Conservation (phyloP, 2,329 filamentous ascomycete species). For the Colletotrichum plurivorum region DNA sequence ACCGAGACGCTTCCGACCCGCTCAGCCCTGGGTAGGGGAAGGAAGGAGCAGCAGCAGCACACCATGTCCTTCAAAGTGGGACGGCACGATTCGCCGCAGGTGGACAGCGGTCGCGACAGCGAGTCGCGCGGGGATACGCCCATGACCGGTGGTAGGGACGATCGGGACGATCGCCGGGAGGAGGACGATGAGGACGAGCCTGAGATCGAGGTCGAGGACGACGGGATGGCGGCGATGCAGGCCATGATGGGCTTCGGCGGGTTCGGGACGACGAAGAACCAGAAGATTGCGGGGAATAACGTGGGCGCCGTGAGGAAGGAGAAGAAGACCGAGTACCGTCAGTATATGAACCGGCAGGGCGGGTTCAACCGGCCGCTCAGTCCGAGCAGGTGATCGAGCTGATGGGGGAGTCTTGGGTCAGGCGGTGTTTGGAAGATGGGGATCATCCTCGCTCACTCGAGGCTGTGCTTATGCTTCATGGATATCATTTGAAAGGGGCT, state of each 20-base stretch:
- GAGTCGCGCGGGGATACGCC: slow-evolving; percentile 40
- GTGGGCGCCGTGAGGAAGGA: slow-evolving; percentile 87
- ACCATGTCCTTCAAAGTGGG: slow-evolving; percentile 55
- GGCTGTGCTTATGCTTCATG: background rate
- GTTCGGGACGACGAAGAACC: slow-evolving; percentile 90
- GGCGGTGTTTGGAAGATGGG: background rate
- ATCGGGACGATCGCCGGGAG: slow-evolving; percentile 58
- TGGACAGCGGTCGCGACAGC: slow-evolving; percentile 41
- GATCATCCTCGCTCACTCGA: background rate
- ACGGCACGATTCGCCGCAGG: slow-evolving; percentile 46
- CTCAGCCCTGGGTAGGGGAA: slow-evolving; percentile 38
- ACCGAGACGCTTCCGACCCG: slow-evolving; percentile 52
- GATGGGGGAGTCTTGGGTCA: background rate
- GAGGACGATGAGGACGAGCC: slow-evolving; percentile 70
- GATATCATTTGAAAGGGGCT: background rate
- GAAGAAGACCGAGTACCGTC: slow-evolving; percentile 94
- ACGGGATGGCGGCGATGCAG: slow-evolving; percentile 80
- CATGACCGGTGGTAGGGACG: slow-evolving; percentile 36
- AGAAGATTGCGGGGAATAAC: slow-evolving; percentile 90
- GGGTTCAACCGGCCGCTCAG: slow-evolving; percentile 87
- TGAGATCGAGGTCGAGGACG: slow-evolving; percentile 71
- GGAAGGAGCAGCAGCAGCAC: slow-evolving; percentile 39
- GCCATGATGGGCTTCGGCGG: slow-evolving; percentile 91
- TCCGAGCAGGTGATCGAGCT: slow-evolving; percentile 58
- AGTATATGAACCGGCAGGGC: slow-evolving; percentile 93